Evolutionary conservation across 2,329 filamentous ascomycete species (phyloP).

Genomic region (Juglanconis oblonga): DNA sequence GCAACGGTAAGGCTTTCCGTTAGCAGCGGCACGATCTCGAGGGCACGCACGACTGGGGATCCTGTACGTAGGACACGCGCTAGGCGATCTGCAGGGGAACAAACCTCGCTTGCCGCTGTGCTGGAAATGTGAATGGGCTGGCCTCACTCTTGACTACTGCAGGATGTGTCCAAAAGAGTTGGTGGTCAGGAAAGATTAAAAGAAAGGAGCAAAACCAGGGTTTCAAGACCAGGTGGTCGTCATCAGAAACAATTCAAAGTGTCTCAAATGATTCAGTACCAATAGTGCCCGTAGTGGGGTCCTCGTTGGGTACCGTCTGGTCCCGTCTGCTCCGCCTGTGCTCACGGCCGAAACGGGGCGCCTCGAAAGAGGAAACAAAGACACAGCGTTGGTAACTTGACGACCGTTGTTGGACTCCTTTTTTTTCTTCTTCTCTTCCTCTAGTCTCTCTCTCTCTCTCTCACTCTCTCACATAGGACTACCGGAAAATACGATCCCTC

Average conservation of each 20-base stretch:
- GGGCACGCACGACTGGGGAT: neutral
- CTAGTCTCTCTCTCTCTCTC: no score
- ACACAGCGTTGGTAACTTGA: no score
- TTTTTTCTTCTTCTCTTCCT: no score
- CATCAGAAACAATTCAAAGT: neutral
- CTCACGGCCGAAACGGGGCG: neutral
- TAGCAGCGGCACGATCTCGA: neutral
- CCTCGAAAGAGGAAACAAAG: neutral
- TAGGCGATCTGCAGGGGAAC: conserved; percentile 1
- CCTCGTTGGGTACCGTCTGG: neutral
- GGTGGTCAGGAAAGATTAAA: neutral
- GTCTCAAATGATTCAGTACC: neutral
- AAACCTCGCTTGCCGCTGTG: neutral
- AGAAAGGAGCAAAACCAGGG: neutral
- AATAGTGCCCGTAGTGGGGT: neutral
- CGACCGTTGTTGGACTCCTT: no score
- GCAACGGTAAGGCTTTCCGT: neutral
- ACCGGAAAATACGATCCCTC: neutral
- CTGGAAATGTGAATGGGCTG: no score
- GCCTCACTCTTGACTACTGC: neutral
- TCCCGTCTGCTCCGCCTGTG: neutral
- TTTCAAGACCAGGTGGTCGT: neutral
- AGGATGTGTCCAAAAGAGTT: neutral
- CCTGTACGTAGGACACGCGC: neutral
- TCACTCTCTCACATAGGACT: neutral